A percentile compares a stretch with the other conserved stretches of the same genome.
Evolutionary conservation across 2,329 filamentous ascomycete species (phyloP).

Genomic region (Coleophoma crateriformis): DNA sequence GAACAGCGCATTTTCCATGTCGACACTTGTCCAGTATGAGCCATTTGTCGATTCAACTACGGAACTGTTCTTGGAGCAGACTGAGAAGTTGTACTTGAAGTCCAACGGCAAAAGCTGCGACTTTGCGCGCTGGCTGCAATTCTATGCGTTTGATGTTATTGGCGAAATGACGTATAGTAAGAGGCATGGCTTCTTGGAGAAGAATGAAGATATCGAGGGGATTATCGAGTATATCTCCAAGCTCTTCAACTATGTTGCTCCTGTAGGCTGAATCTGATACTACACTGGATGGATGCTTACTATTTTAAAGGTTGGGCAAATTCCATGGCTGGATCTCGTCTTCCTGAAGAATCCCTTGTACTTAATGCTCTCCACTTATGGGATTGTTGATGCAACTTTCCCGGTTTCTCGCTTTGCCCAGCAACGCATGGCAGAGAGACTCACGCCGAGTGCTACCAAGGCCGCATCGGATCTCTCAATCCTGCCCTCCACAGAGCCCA

Average conservation of each 20-base stretch:
- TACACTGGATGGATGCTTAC: conserved; percentile 2
- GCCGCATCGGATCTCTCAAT: conserved; percentile 1
- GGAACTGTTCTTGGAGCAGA: conserved; percentile 62
- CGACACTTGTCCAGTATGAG: conserved; percentile 70
- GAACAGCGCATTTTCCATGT: conserved; percentile 74
- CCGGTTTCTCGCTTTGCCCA: conserved; percentile 69
- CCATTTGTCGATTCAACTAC: conserved; percentile 74
- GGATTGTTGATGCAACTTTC: conserved; percentile 63
- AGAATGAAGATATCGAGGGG: conserved; percentile 68
- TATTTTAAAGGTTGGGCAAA: conserved; percentile 59
- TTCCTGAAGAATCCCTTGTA: conserved; percentile 72
- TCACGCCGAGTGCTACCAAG: conserved; percentile 24
- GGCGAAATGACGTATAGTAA: conserved; percentile 74
- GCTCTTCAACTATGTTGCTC: conserved; percentile 67
- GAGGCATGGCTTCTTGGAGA: conserved; percentile 69
- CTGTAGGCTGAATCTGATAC: conserved; percentile 38
- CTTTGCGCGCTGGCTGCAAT: conserved; percentile 70
- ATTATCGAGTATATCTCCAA: conserved; percentile 60
- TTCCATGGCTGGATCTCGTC: conserved; percentile 64
- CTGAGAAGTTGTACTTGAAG: conserved; percentile 46
- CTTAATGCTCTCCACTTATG: conserved; percentile 61
- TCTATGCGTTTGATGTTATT: conserved; percentile 78
- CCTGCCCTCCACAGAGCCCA: conserved; percentile 13
- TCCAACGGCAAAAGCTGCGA: conserved; percentile 40
- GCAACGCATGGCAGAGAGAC: conserved; percentile 60